Percentiles rank a stretch among this genome's conserved stretches.
phyloP scores from a whole-genome alignment of 495 filamentous ascomycete genomes.

The Clavariopsis aquatica region DNA sequence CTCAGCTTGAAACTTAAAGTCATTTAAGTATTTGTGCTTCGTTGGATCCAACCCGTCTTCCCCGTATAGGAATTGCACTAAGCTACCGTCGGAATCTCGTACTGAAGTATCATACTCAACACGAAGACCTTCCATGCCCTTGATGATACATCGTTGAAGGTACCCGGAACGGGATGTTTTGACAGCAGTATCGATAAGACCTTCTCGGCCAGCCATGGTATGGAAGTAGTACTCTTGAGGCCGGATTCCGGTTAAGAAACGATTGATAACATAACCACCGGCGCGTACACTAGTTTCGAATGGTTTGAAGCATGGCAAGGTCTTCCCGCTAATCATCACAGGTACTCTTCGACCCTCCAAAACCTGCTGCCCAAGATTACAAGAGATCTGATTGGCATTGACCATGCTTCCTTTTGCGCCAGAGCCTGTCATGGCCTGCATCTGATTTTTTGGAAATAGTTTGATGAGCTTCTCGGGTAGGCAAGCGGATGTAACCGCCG shows the following conservation, averaged over 20 bases:
- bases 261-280: constrained; percentile 90
- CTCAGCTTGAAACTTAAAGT: constrained; percentile 86
- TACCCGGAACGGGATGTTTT: constrained; percentile 98
- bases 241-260: constrained; percentile 96
- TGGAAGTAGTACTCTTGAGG: constrained; percentile 99
- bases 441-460: constrained; percentile 93
- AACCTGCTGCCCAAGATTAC: constrained; percentile 95
- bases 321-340: constrained; percentile 97
- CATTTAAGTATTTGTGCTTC: constrained; percentile 85
- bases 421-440: constrained; percentile 97
- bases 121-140: constrained; percentile 95
- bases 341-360: constrained; percentile 94
- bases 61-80: constrained; percentile 95
- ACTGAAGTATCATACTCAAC: constrained; percentile 94
- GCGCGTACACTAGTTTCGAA: constrained; percentile 87
- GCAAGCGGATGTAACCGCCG: constrained; percentile 73
- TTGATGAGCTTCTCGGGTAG: constrained; percentile 83
- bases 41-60: constrained; percentile 95
- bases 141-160: constrained; percentile 95
- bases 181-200: constrained; percentile 98
- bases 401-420: constrained; percentile 92
- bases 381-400: constrained; percentile 97
- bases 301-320: constrained; percentile 88
- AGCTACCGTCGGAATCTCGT: constrained; percentile 85
- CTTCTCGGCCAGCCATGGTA: constrained; percentile 98